Conservation (phyloP, 2,329 filamentous ascomycete genomes). For the Paramyrothecium sp. region DNA sequence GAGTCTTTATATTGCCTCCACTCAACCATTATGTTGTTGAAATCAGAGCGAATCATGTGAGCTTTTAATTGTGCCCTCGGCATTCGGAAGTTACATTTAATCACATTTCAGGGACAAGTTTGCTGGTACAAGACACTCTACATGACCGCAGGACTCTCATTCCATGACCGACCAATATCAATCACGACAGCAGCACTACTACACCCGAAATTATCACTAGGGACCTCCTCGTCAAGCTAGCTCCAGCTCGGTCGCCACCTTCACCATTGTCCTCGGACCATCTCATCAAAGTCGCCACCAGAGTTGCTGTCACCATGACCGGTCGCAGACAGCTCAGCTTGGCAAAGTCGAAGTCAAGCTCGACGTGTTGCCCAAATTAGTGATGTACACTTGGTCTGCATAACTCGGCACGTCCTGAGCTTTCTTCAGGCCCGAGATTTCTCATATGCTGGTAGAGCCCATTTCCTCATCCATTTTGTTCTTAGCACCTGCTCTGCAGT, state of each 20-base stretch:
- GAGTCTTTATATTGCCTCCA: no score
- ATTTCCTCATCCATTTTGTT: constrained; percentile 12
- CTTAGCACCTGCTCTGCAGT: constrained; percentile 7
- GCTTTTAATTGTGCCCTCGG: no score
- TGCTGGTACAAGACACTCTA: background rate
- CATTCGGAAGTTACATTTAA: background rate
- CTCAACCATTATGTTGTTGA: no score
- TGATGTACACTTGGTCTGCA: background rate
- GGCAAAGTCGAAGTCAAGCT: background rate
- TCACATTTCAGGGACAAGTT: background rate
- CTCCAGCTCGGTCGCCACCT: background rate
- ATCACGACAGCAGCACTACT: background rate
- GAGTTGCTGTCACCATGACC: background rate
- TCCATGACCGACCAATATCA: background rate
- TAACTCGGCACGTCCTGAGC: background rate
- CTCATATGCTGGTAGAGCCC: constrained; percentile 17
- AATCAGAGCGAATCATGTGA: no score
- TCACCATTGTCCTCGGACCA: background rate
- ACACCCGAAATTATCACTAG: background rate
- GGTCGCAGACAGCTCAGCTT: background rate
- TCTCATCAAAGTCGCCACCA: background rate
- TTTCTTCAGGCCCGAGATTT: constrained; percentile 7
- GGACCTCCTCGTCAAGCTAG: background rate
- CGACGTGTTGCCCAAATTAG: background rate
- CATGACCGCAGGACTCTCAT: background rate